Conservation (phyloP, 768 basidiomycete genomes). For the Lentinula sp. region DNA sequence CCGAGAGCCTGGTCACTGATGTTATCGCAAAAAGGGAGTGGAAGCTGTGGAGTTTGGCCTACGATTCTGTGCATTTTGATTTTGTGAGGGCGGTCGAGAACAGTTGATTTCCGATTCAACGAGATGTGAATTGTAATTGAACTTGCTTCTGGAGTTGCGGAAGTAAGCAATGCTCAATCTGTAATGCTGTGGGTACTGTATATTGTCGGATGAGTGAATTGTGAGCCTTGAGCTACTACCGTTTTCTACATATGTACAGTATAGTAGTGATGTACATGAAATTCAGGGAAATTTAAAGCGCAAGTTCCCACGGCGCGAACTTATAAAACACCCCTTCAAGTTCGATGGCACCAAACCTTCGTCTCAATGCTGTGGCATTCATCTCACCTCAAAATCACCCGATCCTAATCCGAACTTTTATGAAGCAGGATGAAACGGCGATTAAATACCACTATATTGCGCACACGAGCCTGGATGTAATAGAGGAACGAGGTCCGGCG, state of each 20-base stretch:
- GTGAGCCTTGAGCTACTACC: not conserved
- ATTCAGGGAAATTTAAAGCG: no score
- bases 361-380: conserved; percentile 78
- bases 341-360: conserved; percentile 59
- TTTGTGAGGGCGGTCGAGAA: no score
- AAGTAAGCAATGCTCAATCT: no score
- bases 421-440: conserved; percentile 42
- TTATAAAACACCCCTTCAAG: not conserved
- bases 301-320: not conserved
- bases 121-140: no score
- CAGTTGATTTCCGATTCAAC: no score
- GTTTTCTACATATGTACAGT: not conserved
- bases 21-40: no score
- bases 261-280: not conserved
- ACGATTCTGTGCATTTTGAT: no score
- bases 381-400: conserved; percentile 81
- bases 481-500: conserved; percentile 82
- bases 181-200: no score
- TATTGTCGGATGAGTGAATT: not conserved
- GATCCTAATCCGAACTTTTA: conserved; percentile 72
- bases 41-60: no score
- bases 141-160: no score
- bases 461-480: conserved; percentile 84
- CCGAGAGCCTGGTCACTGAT: no score
- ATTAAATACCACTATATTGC: conserved; percentile 90